Conservation (phyloP, 345 rosid genomes). For the Punica granatum region DNA sequence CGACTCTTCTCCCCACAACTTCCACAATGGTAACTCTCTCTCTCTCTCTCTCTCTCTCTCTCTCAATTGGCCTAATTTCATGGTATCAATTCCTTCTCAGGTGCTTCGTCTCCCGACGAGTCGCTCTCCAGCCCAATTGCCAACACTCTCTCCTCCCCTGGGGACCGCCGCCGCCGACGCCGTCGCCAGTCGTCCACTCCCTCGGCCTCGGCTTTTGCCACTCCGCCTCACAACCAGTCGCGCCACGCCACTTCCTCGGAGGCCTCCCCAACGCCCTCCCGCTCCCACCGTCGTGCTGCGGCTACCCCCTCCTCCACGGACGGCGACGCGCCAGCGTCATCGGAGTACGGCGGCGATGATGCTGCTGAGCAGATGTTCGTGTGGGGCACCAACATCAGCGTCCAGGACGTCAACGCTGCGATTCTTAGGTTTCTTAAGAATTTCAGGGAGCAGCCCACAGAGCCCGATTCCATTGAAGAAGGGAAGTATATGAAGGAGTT, state of each 20-base stretch:
- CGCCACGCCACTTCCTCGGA: conserved; percentile 31
- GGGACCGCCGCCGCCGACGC: conserved; percentile 11
- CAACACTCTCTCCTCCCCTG: conserved; percentile 56
- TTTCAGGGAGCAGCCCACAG: conserved; percentile 42
- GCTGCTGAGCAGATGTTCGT: conserved; percentile 66
- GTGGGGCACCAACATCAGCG: conserved; percentile 96
- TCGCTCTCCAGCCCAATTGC: conserved; percentile 58
- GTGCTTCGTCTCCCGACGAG: conserved; percentile 63
- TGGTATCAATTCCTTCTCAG: conserved; percentile 15
- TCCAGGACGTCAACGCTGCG: conserved; percentile 79
- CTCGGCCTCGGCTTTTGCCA: conserved; percentile 19
- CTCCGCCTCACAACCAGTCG: conserved; percentile 24
- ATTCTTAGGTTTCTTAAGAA: conserved; percentile 85
- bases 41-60: conserved; percentile 6
- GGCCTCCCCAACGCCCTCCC: conserved; percentile 42
- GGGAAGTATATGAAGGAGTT: conserved; percentile 82
- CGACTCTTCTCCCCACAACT: conserved; percentile 43
- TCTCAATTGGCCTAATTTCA: not conserved
- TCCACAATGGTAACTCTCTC: conserved; percentile 32
- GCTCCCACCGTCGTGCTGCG: conserved; percentile 27
- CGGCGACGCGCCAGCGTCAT: conserved; percentile 40
- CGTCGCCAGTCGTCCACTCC: conserved; percentile 20
- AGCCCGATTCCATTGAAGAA: conserved; percentile 46
- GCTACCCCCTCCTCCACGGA: conserved; percentile 48
- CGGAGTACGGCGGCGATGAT: conserved; percentile 50